Base-by-base conservation (phyloP, 2,329 filamentous ascomycete genomes). In the Aspergillus phoenicis region DNA sequence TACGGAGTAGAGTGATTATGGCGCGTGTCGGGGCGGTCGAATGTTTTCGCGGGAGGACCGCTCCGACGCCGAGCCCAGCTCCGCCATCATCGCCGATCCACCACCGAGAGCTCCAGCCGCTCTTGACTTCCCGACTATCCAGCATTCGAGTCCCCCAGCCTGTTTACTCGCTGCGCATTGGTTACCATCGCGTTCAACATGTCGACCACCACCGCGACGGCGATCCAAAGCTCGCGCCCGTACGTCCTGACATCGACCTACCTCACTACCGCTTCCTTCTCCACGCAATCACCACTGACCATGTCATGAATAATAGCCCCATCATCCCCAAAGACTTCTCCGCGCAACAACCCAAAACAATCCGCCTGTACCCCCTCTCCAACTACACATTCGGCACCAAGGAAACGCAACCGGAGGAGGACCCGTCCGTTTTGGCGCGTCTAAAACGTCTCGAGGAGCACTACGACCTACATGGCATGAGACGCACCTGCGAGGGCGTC, bases 361-460 rank as follows among this genome's bases (percentile, higher is more conserved):
- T 99, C 73, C 91, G 91, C 57, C 86, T 99, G 26, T 98, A 93
- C 74, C 95, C 95, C 36, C 86, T 99, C 52, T 97, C 93, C 68
- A 99, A 98, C 84, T 99, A 99, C 83, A 98, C 95, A 24, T 98
- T 99, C 73, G 94, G 94, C 64, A 96, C 96, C 63, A 99, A 99
- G 80, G 95, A 98, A 82, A 96, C 91, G 22, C 95, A 99, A 76
- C 95, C 94, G 2, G 95, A 99, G 79, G 95, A 99, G 79, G 95
- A 99, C 72, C 93, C 94, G 0, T 97, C 93, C 0, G 95, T 99
- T 2, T 87, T 97, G 60, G 93, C 95, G 59, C 90, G 95, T 2
- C 83, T 99, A 66, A 93, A 94, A 81, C 89, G 95, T 8, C 85
- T 99, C n/a, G 93, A 98, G 77, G 93, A 98, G 75, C 93, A 99